Conservation (phyloP, 768 basidiomycete species). For the Leucogyrophana mollusca region DNA sequence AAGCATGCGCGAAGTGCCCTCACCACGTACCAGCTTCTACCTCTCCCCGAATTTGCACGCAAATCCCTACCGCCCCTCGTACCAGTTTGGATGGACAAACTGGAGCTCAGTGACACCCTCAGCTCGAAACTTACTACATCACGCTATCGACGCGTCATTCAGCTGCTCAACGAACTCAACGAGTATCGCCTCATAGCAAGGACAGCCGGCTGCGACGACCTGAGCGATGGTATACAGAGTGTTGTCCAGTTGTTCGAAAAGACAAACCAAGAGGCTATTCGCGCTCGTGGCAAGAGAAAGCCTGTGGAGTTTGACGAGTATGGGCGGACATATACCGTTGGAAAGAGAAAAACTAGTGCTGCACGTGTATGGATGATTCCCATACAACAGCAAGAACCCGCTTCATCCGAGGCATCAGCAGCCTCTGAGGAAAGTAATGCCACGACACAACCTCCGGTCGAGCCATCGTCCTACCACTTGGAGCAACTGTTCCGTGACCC, state of each 20-base stretch:
- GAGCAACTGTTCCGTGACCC: conserved; percentile 7
- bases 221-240: conserved; percentile 47
- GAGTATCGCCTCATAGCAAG: conserved; percentile 58
- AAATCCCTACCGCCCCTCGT: conserved; percentile 55
- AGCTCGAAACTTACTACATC: conserved; percentile 60
- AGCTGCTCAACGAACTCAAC: conserved; percentile 65
- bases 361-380: conserved; percentile 95
- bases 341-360: conserved; percentile 84
- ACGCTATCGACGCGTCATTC: conserved; percentile 65
- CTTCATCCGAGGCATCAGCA: conserved; percentile 2
- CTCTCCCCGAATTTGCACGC: conserved; percentile 72
- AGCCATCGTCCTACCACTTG: neutral
- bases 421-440: conserved; percentile 11
- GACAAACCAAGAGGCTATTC: conserved; percentile 51
- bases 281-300: conserved; percentile 50
- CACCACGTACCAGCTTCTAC: conserved; percentile 65
- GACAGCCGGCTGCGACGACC: conserved; percentile 55
- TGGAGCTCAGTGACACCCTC: conserved; percentile 58
- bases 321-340: conserved; percentile 85
- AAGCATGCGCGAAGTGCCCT: conserved; percentile 57
- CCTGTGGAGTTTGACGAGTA: conserved; percentile 63
- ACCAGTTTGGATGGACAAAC: conserved; percentile 67
- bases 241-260: conserved; percentile 66
- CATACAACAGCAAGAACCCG: conserved; percentile 26
- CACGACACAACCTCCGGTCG: neutral